phyloP scores from a whole-genome alignment of 2,329 filamentous ascomycete genomes.

The Calycina marina region DNA sequence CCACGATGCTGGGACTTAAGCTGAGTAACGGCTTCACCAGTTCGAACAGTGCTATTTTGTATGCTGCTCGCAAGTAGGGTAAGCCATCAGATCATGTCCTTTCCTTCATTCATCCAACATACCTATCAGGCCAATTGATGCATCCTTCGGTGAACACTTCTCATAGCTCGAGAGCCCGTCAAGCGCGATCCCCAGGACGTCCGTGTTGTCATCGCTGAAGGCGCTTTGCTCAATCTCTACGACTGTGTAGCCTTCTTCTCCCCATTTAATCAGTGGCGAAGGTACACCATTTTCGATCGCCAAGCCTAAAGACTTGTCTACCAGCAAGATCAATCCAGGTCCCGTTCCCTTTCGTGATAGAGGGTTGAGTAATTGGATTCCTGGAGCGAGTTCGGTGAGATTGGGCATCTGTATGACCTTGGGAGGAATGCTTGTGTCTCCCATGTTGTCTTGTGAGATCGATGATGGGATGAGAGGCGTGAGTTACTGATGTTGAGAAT shows the following conservation, averaged over 20 bases:
- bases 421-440: too few relatives aligned
- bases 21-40: not conserved
- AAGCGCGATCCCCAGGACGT: not conserved
- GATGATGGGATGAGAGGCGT: too few relatives aligned
- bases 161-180: not conserved
- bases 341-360: not conserved
- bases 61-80: not conserved
- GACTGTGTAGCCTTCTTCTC: not conserved
- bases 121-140: too few relatives aligned
- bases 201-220: not conserved
- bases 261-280: not conserved
- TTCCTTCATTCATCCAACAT: not conserved
- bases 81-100: not conserved
- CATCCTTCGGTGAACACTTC: not conserved
- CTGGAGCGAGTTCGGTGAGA: too few relatives aligned
- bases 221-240: not conserved
- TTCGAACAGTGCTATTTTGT: not conserved
- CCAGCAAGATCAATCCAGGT: not conserved
- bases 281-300: too few relatives aligned
- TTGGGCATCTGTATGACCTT: too few relatives aligned
- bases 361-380: too few relatives aligned
- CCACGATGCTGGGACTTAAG: not conserved
- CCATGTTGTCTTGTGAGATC: too few relatives aligned
- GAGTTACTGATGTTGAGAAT: too few relatives aligned
- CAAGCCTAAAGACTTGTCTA: not conserved